Evolutionary conservation across 2,329 filamentous ascomycete species (phyloP).

Genomic region (Colletotrichum neosansevieriae): DNA sequence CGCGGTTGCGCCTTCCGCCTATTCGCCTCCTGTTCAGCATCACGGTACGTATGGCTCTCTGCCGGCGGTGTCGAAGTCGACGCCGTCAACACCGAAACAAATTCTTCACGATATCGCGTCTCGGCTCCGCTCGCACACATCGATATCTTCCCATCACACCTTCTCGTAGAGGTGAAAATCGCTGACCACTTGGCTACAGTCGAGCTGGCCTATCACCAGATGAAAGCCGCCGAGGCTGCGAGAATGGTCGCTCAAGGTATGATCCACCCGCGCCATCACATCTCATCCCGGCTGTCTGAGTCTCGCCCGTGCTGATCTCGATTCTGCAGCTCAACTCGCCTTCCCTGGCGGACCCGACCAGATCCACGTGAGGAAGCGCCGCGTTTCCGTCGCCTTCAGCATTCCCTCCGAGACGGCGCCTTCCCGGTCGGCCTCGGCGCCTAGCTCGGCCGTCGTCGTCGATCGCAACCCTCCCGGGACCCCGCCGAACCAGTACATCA

Average conservation of each 20-base stretch:
- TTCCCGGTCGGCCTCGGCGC: neutral
- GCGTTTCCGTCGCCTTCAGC: neutral
- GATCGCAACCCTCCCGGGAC: slow-evolving; percentile 14
- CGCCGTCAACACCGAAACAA: neutral
- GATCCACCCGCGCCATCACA: neutral
- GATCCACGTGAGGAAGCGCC: neutral
- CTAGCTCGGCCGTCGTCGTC: neutral
- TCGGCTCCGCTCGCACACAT: neutral
- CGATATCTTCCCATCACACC: slow-evolving; percentile 12
- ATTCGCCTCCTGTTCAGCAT: slow-evolving; percentile 6
- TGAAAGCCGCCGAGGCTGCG: slow-evolving; percentile 28
- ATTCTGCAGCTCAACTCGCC: slow-evolving; percentile 2
- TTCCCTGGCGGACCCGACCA: neutral
- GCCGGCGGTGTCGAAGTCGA: neutral
- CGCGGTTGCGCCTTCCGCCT: neutral
- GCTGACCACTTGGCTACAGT: slow-evolving; percentile 17
- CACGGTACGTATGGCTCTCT: neutral
- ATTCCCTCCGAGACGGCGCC: neutral
- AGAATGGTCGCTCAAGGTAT: slow-evolving; percentile 27
- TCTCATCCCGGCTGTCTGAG: too few relatives aligned
- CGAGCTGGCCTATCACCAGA: slow-evolving; percentile 22
- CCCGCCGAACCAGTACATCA: slow-evolving; percentile 3
- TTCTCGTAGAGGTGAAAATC: neutral
- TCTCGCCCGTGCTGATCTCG: neutral
- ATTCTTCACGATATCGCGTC: neutral